phyloP scores from a whole-genome alignment of 2,329 filamentous ascomycete species.

The Alternaria brassicae region DNA sequence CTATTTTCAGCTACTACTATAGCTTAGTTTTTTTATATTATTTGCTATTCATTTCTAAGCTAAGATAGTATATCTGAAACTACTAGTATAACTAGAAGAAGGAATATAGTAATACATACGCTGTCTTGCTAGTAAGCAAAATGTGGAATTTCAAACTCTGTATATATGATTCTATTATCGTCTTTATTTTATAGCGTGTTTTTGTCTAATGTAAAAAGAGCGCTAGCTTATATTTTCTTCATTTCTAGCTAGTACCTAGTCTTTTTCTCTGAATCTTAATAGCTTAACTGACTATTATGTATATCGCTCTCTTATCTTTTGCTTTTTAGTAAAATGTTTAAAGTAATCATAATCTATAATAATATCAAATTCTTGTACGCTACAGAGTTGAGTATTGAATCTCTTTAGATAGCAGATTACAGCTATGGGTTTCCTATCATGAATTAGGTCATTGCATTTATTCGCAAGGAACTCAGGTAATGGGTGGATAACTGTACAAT shows the following conservation, averaged over 20 bases:
- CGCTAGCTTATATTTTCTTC: neutral
- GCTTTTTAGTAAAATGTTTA: neutral
- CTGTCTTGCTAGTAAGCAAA: neutral
- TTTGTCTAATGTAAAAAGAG: neutral
- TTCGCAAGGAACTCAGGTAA: neutral
- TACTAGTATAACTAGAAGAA: too few relatives aligned
- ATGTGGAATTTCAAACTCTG: neutral
- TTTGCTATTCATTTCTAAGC: neutral
- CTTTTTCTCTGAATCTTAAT: neutral
- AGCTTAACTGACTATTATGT: neutral
- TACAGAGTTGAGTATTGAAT: neutral
- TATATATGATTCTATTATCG: neutral
- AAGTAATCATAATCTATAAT: neutral
- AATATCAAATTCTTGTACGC: neutral
- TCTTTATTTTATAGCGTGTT: neutral
- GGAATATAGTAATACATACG: neutral
- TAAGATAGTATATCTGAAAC: neutral
- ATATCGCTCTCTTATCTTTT: neutral
- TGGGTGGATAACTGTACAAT: neutral
- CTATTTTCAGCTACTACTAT: too few relatives aligned
- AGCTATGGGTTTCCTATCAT: neutral
- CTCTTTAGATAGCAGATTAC: neutral
- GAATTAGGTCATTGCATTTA: neutral
- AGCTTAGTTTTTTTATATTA: neutral
- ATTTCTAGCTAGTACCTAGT: neutral